These are phyloP conservation scores for Medicago lupulina DNA, from an alignment of 306 rosid genomes.

Conservation along the genomic window DNA sequence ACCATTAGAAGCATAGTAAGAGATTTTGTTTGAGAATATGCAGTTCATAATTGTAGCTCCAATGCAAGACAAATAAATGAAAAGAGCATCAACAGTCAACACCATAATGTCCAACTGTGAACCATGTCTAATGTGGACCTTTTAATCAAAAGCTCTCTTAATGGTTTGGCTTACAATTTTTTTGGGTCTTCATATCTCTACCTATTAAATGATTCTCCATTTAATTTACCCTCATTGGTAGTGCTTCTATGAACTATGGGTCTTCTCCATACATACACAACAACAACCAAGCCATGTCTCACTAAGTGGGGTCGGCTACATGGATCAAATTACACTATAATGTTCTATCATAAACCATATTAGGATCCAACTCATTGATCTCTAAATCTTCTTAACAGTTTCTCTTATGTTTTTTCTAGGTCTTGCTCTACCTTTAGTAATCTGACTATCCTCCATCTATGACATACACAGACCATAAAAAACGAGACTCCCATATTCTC, in stretches of 20 bases:
- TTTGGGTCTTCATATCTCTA: not conserved
- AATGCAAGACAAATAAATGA: conserved; percentile 19
- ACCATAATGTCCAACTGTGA: not conserved
- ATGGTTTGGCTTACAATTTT: not conserved
- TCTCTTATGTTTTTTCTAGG: too few species aligned
- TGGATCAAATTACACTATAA: too few species aligned
- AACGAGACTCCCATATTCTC: conserved; percentile 4
- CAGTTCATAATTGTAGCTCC: conserved; percentile 9
- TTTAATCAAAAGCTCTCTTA: conserved; percentile 1
- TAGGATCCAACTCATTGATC: too few species aligned
- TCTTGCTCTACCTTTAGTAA: too few species aligned
- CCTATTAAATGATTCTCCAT: not conserved
- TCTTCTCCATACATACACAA: not conserved
- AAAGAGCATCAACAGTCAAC: not conserved
- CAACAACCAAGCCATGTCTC: too few species aligned
- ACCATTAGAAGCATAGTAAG: conserved; percentile 22
- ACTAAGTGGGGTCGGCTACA: too few species aligned
- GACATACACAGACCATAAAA: conserved; percentile 4
- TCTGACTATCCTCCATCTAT: too few species aligned
- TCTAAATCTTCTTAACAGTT: too few species aligned
- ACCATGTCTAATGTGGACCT: not conserved
- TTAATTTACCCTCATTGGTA: not conserved
- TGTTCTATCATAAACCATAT: too few species aligned
- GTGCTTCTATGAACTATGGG: not conserved
- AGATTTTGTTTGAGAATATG: conserved; percentile 26